Conservation (phyloP, 805 yeast species). For the Sugiyamaella americana region DNA sequence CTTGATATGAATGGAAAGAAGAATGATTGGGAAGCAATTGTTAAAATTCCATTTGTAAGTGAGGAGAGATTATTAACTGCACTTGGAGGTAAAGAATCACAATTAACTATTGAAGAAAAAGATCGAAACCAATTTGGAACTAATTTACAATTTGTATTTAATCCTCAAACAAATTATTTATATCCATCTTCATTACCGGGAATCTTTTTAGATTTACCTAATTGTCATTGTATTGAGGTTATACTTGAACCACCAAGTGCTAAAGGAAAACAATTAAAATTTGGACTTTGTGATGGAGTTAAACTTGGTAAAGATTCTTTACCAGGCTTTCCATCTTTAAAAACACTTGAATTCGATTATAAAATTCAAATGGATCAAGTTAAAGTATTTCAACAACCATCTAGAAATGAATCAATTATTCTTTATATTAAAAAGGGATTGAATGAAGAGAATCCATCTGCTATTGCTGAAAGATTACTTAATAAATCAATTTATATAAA, state of each 20-base stretch:
- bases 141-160: slow-evolving; percentile 61
- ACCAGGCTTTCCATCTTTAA: slow-evolving; percentile 87
- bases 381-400: slow-evolving; percentile 75
- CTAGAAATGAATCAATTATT: slow-evolving; percentile 76
- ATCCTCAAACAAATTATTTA: slow-evolving; percentile 64
- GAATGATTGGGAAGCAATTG: slow-evolving; percentile 97
- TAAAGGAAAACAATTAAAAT: slow-evolving; percentile 30
- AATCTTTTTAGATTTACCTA: slow-evolving; percentile 69
- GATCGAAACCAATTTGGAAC: slow-evolving; percentile 68
- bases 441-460: slow-evolving; percentile 41
- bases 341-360: slow-evolving; percentile 56
- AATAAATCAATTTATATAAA: slow-evolving; percentile 63
- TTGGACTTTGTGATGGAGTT: slow-evolving; percentile 62
- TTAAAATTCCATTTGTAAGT: slow-evolving; percentile 85
- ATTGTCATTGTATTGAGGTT: slow-evolving; percentile 69
- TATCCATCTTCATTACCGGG: slow-evolving; percentile 74
- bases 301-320: slow-evolving; percentile 60
- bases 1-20: slow-evolving; percentile 91
- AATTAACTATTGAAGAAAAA: slow-evolving; percentile 63
- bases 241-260: slow-evolving; percentile 48
- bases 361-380: slow-evolving; percentile 55
- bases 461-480: slow-evolving; percentile 57
- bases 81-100: slow-evolving; percentile 57
- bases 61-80: slow-evolving; percentile 67
- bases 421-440: slow-evolving; percentile 50